phyloP scores from a whole-genome alignment of 371 early-diverging fungal genomes.

The Mucor ambiguus region DNA sequence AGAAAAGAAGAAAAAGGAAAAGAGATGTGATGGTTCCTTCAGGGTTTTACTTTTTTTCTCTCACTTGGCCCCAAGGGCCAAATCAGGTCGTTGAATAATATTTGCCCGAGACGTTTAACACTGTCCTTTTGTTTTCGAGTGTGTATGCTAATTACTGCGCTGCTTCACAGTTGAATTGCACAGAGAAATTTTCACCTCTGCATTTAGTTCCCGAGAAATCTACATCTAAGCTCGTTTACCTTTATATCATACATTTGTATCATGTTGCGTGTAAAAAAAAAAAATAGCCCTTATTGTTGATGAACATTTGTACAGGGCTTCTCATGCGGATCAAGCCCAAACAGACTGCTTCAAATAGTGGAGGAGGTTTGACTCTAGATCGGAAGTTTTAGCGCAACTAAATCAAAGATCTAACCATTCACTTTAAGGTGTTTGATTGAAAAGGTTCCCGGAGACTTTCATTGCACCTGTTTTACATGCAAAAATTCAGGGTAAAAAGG shows the following conservation, averaged over 20 bases:
- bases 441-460: conserved; percentile 1
- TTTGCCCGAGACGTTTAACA: conserved; percentile 24
- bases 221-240: too few relatives aligned
- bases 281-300: too few relatives aligned
- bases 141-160: not conserved
- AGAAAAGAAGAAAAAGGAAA: conserved; percentile 5
- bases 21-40: conserved; percentile 14
- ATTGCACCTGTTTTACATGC: not conserved
- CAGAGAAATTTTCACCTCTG: not conserved
- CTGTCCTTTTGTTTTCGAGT: not conserved
- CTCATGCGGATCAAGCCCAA: not conserved
- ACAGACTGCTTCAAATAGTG: not conserved
- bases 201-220: conserved; percentile 12
- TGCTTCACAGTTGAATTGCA: not conserved
- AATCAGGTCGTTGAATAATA: conserved; percentile 29
- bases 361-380: not conserved
- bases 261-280: not conserved
- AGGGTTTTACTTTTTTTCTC: conserved; percentile 15
- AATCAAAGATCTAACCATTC: not conserved
- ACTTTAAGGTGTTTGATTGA: not conserved
- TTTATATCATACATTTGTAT: not conserved
- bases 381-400: not conserved
- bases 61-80: conserved; percentile 7
- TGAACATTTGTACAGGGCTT: not conserved
- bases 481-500: not conserved